phyloP scores from a whole-genome alignment of 768 basidiomycete genomes.

The Clavulina sp. region DNA sequence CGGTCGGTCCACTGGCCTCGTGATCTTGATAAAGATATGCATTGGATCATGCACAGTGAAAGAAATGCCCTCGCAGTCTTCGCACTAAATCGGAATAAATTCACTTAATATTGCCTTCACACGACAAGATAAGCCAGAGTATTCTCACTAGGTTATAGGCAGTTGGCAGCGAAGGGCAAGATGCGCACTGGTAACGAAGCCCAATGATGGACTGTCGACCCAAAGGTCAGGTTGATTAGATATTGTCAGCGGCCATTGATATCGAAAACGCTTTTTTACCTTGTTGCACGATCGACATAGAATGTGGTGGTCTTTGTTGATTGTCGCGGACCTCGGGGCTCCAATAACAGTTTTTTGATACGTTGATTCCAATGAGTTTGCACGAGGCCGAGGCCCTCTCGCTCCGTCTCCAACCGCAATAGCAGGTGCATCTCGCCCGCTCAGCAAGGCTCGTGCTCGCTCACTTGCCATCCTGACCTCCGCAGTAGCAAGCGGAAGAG shows the following conservation, averaged over 20 bases:
- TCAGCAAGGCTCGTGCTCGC: constrained; percentile 59
- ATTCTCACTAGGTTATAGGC: constrained; percentile 54
- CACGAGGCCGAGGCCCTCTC: constrained; percentile 11
- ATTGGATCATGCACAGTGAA: constrained; percentile 65
- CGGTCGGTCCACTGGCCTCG: constrained; percentile 52
- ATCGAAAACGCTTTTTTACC: constrained; percentile 23
- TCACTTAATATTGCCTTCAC: not conserved
- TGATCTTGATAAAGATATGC: constrained; percentile 80
- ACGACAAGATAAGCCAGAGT: constrained; percentile 3
- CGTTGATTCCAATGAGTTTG: constrained; percentile 41
- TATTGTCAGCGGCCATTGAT: too few relatives aligned
- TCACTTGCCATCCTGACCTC: constrained; percentile 64
- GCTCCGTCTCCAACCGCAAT: constrained; percentile 26
- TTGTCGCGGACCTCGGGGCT: not conserved
- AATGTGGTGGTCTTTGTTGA: constrained; percentile 35
- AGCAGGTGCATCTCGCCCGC: constrained; percentile 50
- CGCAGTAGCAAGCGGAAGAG: constrained; percentile 54
- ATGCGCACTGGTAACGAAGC: constrained; percentile 74
- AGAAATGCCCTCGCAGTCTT: constrained; percentile 59
- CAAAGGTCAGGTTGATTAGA: not conserved
- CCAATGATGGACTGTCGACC: constrained; percentile 48
- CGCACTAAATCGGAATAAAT: constrained; percentile 44
- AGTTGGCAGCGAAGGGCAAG: constrained; percentile 59
- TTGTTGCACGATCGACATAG: constrained; percentile 43
- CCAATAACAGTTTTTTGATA: constrained; percentile 56